These are phyloP conservation scores for Macadamia tetraphylla DNA, from an alignment of 164 flowering plant genomes.

Conservation along the genomic window DNA sequence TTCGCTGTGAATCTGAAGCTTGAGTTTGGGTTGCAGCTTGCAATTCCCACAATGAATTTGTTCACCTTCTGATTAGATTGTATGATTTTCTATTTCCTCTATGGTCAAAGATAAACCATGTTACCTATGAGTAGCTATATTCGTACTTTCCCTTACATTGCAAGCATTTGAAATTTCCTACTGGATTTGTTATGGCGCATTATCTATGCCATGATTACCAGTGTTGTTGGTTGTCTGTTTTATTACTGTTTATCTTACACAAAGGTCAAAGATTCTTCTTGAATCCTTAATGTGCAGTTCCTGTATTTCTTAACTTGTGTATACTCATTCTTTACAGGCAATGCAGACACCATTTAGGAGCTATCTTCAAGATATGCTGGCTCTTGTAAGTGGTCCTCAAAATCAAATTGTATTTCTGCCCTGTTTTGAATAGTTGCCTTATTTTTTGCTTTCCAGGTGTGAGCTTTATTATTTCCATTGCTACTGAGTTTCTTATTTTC, in stretches of 20 bases:
- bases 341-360: slow-evolving; percentile 73
- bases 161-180: not conserved
- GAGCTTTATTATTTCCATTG: not conserved
- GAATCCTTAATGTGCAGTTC: not conserved
- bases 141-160: not conserved
- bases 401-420: not conserved
- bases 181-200: not conserved
- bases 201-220: not conserved
- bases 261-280: not conserved
- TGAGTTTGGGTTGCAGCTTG: not conserved
- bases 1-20: not conserved
- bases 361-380: slow-evolving; percentile 68
- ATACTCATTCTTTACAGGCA: slow-evolving; percentile 29
- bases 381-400: slow-evolving; percentile 46
- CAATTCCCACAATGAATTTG: not conserved
- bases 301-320: not conserved
- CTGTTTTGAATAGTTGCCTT: not conserved
- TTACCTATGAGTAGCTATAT: not conserved
- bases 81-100: too few species aligned
- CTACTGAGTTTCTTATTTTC: not conserved
- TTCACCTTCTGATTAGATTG: not conserved
- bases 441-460: not conserved
- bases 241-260: not conserved
- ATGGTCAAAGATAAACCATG: too few species aligned
- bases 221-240: not conserved